Percentiles rank a stretch among this genome's conserved stretches.
Conservation (phyloP, 2,329 filamentous ascomycete genomes). For the Emericellopsis atlantica region DNA sequence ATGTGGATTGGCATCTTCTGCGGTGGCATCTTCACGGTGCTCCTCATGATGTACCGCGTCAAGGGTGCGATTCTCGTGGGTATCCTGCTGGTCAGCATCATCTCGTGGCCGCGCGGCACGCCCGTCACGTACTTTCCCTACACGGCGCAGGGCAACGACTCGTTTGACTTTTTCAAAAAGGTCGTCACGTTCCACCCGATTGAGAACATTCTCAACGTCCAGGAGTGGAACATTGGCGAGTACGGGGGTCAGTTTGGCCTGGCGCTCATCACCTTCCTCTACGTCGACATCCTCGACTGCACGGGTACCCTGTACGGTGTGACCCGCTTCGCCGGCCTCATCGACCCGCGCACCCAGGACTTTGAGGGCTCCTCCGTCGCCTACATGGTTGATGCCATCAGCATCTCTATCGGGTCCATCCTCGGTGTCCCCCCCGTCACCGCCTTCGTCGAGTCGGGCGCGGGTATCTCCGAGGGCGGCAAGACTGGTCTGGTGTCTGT, state of each 20-base stretch:
- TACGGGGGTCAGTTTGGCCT: slow-evolving; percentile 69
- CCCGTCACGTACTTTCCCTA: slow-evolving; percentile 73
- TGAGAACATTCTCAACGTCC: slow-evolving; percentile 51
- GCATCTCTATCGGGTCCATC: slow-evolving; percentile 67
- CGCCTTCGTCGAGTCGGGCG: slow-evolving; percentile 80
- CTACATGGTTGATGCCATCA: slow-evolving; percentile 70
- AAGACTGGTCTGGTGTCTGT: slow-evolving; percentile 77
- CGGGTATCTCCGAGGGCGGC: slow-evolving; percentile 79
- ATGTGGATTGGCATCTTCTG: slow-evolving; percentile 88
- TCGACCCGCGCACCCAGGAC: slow-evolving; percentile 73
- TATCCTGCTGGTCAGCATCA: slow-evolving; percentile 73
- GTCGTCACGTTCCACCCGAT: slow-evolving; percentile 80
- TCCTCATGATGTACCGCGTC: slow-evolving; percentile 75
- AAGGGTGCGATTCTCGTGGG: slow-evolving; percentile 79
- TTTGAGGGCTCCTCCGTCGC: slow-evolving; percentile 78
- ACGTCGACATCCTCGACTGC: slow-evolving; percentile 80
- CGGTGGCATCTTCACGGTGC: slow-evolving; percentile 65
- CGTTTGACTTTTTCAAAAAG: slow-evolving; percentile 79
- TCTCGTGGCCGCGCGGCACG: slow-evolving; percentile 74
- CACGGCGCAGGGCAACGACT: slow-evolving; percentile 51
- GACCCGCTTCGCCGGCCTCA: slow-evolving; percentile 70
- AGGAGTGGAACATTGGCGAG: slow-evolving; percentile 58
- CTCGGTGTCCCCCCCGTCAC: slow-evolving; percentile 73
- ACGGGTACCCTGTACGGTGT: slow-evolving; percentile 84
- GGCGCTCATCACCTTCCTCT: slow-evolving; percentile 78